Conservation (phyloP, 1,284 basidiomycete genomes). For the Anthracocystis panici-leucophaei region DNA sequence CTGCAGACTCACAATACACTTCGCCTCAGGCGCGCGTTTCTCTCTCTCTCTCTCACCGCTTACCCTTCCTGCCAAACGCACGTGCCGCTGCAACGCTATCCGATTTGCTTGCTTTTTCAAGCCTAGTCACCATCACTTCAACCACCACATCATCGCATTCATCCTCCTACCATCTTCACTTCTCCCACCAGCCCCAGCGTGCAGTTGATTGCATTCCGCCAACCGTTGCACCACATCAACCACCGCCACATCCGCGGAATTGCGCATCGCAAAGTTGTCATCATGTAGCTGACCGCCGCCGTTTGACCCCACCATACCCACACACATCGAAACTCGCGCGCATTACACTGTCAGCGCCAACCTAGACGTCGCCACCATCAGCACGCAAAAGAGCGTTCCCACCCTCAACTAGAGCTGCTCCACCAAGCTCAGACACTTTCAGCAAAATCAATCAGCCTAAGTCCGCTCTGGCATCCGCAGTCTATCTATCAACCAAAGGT, state of each 20-base stretch:
- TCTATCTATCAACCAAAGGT: not conserved
- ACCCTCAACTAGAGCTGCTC: not conserved
- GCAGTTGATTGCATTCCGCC: not conserved
- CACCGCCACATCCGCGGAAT: not conserved
- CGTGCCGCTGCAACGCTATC: slow-evolving; percentile 15
- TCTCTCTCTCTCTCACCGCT: not conserved
- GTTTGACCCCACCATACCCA: slow-evolving; percentile 11
- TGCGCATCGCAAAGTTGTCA: not conserved
- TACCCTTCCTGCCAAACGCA: not conserved
- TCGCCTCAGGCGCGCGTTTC: no score
- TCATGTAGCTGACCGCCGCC: no score
- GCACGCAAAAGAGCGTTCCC: not conserved
- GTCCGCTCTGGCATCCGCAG: not conserved
- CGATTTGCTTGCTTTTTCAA: not conserved
- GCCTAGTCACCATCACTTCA: not conserved
- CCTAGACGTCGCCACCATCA: not conserved
- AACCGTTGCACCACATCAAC: not conserved
- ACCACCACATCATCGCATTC: not conserved
- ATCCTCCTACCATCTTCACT: not conserved
- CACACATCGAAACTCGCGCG: not conserved
- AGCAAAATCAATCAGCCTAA: not conserved
- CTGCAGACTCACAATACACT: no score
- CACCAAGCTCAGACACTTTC: not conserved
- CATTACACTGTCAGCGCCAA: not conserved
- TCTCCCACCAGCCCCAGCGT: not conserved